phyloP scores from a whole-genome alignment of 768 basidiomycete species.

The Russula compacta region DNA sequence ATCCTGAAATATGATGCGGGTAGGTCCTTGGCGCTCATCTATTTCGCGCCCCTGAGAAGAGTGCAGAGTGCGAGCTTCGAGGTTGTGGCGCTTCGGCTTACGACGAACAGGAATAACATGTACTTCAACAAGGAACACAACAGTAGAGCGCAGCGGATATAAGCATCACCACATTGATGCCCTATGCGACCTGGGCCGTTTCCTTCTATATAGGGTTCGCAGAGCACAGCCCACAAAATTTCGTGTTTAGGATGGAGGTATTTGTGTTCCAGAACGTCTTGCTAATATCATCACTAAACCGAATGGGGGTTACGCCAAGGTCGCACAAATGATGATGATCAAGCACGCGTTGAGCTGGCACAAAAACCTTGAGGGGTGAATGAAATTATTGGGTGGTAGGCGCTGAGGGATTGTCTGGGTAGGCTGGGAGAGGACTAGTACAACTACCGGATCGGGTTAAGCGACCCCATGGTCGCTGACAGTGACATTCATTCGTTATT shows the following conservation, averaged over 20 bases:
- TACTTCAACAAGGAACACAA: not conserved
- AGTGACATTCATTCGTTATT: conserved; percentile 3
- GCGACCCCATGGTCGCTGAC: not conserved
- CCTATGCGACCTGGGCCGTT: not conserved
- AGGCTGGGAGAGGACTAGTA: conserved; percentile 10
- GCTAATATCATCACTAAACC: conserved; percentile 1
- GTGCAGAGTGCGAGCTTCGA: not conserved
- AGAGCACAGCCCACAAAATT: conserved; percentile 3
- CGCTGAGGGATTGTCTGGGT: conserved; percentile 2
- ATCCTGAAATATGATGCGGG: not conserved
- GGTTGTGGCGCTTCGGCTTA: conserved; percentile 8
- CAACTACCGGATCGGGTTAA: conserved; percentile 3
- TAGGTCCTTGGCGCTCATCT: not conserved
- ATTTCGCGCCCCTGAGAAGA: not conserved
- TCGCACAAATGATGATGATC: conserved; percentile 12
- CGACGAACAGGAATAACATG: not conserved
- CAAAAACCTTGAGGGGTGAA: not conserved
- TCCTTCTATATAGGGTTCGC: not conserved
- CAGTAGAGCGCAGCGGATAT: not conserved
- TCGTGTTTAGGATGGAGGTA: not conserved
- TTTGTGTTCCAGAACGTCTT: conserved; percentile 1
- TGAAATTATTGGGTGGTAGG: conserved; percentile 4
- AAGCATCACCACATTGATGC: not conserved
- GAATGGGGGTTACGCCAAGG: conserved; percentile 13
- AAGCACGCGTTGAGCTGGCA: not conserved